These are phyloP conservation scores for Penium margaritaceum DNA, from an alignment of 139 green algal species.

Conservation along the genomic window DNA sequence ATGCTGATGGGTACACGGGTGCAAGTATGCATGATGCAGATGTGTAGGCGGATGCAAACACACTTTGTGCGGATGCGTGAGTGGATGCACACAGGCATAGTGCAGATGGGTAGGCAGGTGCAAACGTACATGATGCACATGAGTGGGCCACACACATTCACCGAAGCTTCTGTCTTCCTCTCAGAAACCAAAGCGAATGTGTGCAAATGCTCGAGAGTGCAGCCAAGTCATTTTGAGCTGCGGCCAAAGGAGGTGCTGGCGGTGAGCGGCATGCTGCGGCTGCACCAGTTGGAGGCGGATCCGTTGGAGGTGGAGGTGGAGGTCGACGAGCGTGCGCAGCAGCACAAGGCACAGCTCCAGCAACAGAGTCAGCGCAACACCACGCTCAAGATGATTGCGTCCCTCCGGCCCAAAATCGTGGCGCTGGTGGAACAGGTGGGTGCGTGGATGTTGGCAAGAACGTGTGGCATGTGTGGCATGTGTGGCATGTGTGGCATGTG, in stretches of 20 bases:
- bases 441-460: neutral
- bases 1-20: too few relatives aligned
- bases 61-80: too few relatives aligned
- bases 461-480: neutral
- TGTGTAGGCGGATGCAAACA: too few relatives aligned
- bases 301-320: neutral
- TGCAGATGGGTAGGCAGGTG: too few relatives aligned
- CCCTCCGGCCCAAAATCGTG: constrained; percentile 8
- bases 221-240: neutral
- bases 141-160: too few relatives aligned
- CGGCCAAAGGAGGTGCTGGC: constrained; percentile 11
- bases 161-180: too few relatives aligned
- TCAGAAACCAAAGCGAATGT: too few relatives aligned
- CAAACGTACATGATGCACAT: too few relatives aligned
- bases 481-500: neutral
- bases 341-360: neutral
- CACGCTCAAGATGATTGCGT: constrained; percentile 17
- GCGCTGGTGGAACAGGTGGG: constrained; percentile 24
- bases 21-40: too few relatives aligned
- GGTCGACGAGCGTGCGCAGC: neutral
- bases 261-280: constrained; percentile 23
- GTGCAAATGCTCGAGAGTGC: too few relatives aligned
- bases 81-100: too few relatives aligned
- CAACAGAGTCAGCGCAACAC: constrained; percentile 10
- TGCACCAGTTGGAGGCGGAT: constrained; percentile 20